Conservation (phyloP, 208 protist genomes). For the Leishmania guyanensis region DNA sequence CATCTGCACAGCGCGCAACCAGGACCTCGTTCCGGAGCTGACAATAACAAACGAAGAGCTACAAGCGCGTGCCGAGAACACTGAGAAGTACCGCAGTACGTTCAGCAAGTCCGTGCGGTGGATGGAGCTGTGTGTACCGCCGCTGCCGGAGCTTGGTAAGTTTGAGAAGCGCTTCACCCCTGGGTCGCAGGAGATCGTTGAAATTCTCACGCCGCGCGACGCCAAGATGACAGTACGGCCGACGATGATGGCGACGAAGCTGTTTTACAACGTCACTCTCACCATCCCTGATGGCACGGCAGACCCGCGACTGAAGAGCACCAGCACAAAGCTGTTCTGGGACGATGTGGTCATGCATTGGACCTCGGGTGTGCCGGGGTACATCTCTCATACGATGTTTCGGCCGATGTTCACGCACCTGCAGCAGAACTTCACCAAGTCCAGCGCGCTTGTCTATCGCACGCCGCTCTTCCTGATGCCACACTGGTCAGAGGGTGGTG, state of each 20-base stretch:
- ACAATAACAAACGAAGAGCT: constrained; percentile 85
- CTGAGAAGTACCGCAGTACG: constrained; percentile 72
- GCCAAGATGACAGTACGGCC: constrained; percentile 92
- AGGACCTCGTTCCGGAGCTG: constrained; percentile 78
- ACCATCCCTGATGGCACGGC: constrained; percentile 82
- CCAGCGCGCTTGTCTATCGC: constrained; percentile 79
- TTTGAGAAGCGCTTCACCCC: constrained; percentile 91
- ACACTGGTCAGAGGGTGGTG: constrained; percentile 88
- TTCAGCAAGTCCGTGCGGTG: constrained; percentile 78
- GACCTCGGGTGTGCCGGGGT: constrained; percentile 86
- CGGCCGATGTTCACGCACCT: constrained; percentile 92
- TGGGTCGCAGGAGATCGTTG: constrained; percentile 90
- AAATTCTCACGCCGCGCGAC: constrained; percentile 86
- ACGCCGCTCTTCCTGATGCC: constrained; percentile 88
- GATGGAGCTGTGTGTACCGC: constrained; percentile 90
- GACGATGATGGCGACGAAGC: constrained; percentile 92
- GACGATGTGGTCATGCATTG: constrained; percentile 91
- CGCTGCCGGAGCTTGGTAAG: constrained; percentile 82
- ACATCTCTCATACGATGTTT: constrained; percentile 92
- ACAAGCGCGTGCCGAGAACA: constrained; percentile 79
- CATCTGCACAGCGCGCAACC: constrained; percentile 86
- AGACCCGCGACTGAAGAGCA: constrained; percentile 82
- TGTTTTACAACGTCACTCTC: constrained; percentile 92
- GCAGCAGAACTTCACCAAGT: constrained; percentile 88
- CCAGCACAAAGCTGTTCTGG: constrained; percentile 91